A percentile compares a stretch with the other conserved stretches of the same genome.
These are phyloP conservation scores for Suhomyces tanzawaensis DNA, from an alignment of 805 yeast genomes.

Conservation along the genomic window DNA sequence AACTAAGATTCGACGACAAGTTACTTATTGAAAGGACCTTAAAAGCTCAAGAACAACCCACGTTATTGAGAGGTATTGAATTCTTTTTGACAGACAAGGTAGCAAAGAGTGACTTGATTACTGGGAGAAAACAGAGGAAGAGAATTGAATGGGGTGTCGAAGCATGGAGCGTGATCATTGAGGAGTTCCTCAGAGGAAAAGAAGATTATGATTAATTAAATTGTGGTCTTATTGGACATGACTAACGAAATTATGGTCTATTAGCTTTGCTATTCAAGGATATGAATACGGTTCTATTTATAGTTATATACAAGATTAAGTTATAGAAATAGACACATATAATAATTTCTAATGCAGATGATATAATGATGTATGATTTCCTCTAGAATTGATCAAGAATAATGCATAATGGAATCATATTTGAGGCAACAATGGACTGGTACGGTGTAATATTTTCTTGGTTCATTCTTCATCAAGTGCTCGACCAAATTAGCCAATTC, in stretches of 20 bases:
- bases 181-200: constrained; percentile 32
- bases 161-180: constrained; percentile 51
- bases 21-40: constrained; percentile 47
- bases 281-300: too few relatives aligned
- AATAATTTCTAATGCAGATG: not conserved
- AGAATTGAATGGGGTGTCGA: constrained; percentile 70
- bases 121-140: constrained; percentile 51
- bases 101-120: constrained; percentile 44
- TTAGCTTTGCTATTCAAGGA: too few relatives aligned
- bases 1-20: constrained; percentile 46
- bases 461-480: too few relatives aligned
- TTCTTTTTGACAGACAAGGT: constrained; percentile 54
- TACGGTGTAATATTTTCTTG: too few relatives aligned
- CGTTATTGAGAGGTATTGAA: constrained; percentile 64
- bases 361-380: too few relatives aligned
- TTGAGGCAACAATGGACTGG: too few relatives aligned
- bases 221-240: not conserved
- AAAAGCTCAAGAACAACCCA: constrained; percentile 56
- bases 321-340: not conserved
- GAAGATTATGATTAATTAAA: constrained; percentile 3
- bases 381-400: too few relatives aligned
- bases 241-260: too few relatives aligned
- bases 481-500: constrained; percentile 10
- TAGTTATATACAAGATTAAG: too few relatives aligned
- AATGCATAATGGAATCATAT: too few relatives aligned